A percentile compares a stretch with the other conserved stretches of the same genome.
Conservation (phyloP, 2,329 filamentous ascomycete genomes). For the Colletotrichum caudatum region DNA sequence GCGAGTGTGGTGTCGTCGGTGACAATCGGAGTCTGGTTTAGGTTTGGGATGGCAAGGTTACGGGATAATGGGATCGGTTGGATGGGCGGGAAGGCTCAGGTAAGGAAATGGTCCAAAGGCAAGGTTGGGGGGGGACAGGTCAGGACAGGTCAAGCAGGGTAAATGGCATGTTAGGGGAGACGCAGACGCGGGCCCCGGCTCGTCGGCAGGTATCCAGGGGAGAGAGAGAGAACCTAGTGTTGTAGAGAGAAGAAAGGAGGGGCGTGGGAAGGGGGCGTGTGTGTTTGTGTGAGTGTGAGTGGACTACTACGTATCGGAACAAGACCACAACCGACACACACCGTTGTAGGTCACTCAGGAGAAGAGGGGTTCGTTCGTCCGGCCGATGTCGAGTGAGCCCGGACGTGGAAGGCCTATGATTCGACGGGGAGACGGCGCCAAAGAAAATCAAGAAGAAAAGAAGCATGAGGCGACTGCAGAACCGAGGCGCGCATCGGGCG, state of each 20-base stretch:
- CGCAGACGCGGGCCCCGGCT: conserved; percentile 28
- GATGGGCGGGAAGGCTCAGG: conserved; percentile 23
- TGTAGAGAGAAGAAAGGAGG: conserved; percentile 5
- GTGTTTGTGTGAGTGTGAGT: conserved; percentile 5
- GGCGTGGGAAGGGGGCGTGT: conserved; percentile 7
- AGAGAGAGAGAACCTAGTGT: conserved; percentile 6
- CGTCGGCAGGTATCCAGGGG: conserved; percentile 20
- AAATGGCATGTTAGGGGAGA: conserved; percentile 34
- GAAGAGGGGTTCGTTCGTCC: conserved; percentile 12
- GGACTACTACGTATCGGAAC: neutral
- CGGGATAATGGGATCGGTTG: conserved; percentile 9
- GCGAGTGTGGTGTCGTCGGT: conserved; percentile 19
- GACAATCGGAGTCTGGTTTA: conserved; percentile 17
- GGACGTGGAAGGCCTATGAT: neutral
- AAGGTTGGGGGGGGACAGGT: neutral
- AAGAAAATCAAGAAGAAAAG: neutral
- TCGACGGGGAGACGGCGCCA: neutral
- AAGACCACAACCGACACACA: neutral
- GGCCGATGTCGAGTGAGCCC: neutral
- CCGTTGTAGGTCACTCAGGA: conserved; percentile 1
- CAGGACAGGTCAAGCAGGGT: conserved; percentile 16
- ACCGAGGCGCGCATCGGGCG: conserved; percentile 8
- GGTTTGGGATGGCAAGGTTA: conserved; percentile 17
- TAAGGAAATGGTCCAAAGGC: conserved; percentile 21
- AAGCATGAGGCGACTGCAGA: neutral